phyloP scores from a whole-genome alignment of 2,329 filamentous ascomycete species.

The Colletotrichum musae region DNA sequence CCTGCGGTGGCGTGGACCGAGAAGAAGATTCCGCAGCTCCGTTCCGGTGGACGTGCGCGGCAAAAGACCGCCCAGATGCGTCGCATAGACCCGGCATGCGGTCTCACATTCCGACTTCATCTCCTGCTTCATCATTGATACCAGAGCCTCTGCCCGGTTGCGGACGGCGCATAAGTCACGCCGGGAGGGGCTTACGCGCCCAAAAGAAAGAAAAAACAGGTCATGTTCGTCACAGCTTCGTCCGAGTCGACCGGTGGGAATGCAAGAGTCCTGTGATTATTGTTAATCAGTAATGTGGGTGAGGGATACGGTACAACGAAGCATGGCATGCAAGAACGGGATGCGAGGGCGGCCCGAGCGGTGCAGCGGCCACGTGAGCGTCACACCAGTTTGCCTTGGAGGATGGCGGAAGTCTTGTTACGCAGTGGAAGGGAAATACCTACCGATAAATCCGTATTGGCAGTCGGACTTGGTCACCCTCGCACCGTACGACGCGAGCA shows the following conservation, averaged over 20 bases:
- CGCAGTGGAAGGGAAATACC: background rate
- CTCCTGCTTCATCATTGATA: background rate
- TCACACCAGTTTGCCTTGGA: slow-evolving; percentile 17
- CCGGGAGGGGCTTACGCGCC: background rate
- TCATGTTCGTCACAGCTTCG: background rate
- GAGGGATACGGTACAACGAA: background rate
- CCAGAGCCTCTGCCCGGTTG: slow-evolving; percentile 19
- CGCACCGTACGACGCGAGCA: slow-evolving; percentile 6
- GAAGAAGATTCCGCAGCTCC: slow-evolving; percentile 34
- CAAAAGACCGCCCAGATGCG: slow-evolving; percentile 15
- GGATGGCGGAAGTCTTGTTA: background rate
- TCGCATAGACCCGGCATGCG: slow-evolving; percentile 13
- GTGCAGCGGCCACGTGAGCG: slow-evolving; percentile 1
- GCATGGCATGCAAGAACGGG: slow-evolving; percentile 10
- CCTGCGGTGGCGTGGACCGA: slow-evolving; percentile 38
- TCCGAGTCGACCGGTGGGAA: background rate
- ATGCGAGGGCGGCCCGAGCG: slow-evolving; percentile 37
- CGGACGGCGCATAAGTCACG: background rate
- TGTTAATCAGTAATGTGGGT: slow-evolving; percentile 17
- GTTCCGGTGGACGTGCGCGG: slow-evolving; percentile 21
- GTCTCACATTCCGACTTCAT: slow-evolving; percentile 19
- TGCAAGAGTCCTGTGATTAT: background rate
- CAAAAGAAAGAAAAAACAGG: background rate
- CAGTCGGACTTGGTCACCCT: background rate
- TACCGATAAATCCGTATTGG: background rate